phyloP scores from a whole-genome alignment of 768 basidiomycete species.

The Pholiota conissans region DNA sequence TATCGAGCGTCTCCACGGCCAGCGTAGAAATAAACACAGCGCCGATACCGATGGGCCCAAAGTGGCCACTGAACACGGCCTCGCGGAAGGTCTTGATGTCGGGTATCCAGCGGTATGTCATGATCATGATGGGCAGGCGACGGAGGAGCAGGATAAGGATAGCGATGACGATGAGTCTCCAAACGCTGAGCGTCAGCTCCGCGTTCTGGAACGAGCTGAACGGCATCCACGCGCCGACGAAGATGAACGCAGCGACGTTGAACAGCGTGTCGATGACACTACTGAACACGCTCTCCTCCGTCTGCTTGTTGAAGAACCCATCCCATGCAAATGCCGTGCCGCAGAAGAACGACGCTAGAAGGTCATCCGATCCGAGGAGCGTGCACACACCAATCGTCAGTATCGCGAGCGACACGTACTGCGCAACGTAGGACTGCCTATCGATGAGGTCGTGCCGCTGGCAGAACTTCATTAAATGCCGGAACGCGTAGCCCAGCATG shows the following conservation, averaged over 20 bases:
- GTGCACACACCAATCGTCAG: conserved; percentile 83
- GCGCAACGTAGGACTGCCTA: conserved; percentile 91
- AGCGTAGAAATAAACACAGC: conserved; percentile 93
- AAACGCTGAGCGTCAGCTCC: conserved; percentile 69
- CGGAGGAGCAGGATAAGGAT: conserved; percentile 81
- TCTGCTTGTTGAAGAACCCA: conserved; percentile 90
- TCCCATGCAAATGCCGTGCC: conserved; percentile 98
- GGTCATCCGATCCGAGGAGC: conserved; percentile 89
- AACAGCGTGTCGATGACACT: conserved; percentile 96
- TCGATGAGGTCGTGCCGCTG: conserved; percentile 86
- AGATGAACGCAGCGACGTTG: conserved; percentile 94
- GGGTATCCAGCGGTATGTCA: conserved; percentile 89
- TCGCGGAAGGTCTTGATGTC: conserved; percentile 95
- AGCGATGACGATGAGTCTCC: conserved; percentile 84
- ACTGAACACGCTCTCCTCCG: conserved; percentile 93
- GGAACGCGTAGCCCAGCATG: conserved; percentile 73
- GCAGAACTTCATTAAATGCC: conserved; percentile 93
- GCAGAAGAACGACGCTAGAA: conserved; percentile 92
- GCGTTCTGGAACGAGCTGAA: conserved; percentile 76
- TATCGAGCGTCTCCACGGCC: conserved; percentile 60
- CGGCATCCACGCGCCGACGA: conserved; percentile 97
- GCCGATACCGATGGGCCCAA: conserved; percentile 86
- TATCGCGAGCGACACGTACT: conserved; percentile 83
- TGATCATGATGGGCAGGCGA: conserved; percentile 81
- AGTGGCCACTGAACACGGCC: conserved; percentile 93